Conservation (phyloP, 805 yeast species). For the Phaffomyces thermotolerans region DNA sequence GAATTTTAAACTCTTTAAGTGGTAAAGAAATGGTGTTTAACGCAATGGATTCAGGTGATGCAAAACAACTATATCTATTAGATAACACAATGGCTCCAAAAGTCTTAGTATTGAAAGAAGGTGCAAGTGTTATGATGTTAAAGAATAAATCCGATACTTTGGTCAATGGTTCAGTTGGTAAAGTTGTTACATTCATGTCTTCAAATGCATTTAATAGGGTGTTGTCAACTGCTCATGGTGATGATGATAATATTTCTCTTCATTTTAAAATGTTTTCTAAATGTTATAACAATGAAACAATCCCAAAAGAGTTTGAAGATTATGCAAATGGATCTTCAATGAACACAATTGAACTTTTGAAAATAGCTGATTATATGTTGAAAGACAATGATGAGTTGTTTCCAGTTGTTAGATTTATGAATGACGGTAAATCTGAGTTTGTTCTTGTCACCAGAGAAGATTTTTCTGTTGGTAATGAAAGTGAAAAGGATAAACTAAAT, state of each 20-base stretch:
- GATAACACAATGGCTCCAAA: constrained; percentile 70
- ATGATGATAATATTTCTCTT: neutral
- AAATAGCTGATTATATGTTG: constrained; percentile 16
- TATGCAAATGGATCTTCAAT: constrained; percentile 16
- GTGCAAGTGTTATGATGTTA: constrained; percentile 92
- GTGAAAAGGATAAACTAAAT: constrained; percentile 21
- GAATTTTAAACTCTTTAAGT: constrained; percentile 40
- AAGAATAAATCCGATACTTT: constrained; percentile 69
- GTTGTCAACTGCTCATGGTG: constrained; percentile 8
- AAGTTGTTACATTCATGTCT: constrained; percentile 39
- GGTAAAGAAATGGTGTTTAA: constrained; percentile 40
- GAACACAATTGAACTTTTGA: constrained; percentile 12
- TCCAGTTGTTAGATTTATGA: constrained; percentile 30
- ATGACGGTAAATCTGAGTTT: constrained; percentile 21
- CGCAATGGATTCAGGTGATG: constrained; percentile 35
- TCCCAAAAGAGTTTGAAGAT: neutral
- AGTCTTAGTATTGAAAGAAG: constrained; percentile 57
- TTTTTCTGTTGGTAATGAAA: constrained; percentile 28
- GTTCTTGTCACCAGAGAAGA: constrained; percentile 32
- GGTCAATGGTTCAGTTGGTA: constrained; percentile 91
- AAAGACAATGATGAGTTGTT: constrained; percentile 16
- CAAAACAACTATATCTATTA: constrained; percentile 25
- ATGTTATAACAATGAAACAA: neutral
- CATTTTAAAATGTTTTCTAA: neutral
- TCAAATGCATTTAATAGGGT: constrained; percentile 14